Evolutionary conservation across 2,329 filamentous ascomycete genomes (phyloP), one percentile per base, ranked within the genome.

Genomic region (Periconia sp.): DNA sequence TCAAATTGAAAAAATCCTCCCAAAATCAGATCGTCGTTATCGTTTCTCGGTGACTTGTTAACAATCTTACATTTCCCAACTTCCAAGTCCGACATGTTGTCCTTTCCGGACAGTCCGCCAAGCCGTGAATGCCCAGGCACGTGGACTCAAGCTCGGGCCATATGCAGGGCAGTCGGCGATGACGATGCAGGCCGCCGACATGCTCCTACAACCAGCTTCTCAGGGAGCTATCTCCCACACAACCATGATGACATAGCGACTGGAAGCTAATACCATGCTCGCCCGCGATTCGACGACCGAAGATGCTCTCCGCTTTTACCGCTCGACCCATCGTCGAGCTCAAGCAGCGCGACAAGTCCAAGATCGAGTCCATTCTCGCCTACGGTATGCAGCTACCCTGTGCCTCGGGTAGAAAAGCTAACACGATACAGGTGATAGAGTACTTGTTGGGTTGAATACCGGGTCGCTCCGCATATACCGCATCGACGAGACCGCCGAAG

Each of bases 321-420:
- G 92, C 94, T 77, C 88, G 89, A 66, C 89, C 92, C 54, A 92
- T 99, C 70, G 88, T 97, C 79, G 94, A 99, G 88, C 87, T 99
- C 64, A 92, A 88, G 76, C 85, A 86, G 72, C 87, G 89, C 72
- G 92, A 97, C 83, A 96, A 95, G 78, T 95, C 89, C 56, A 94
- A 88, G 78, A 96, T 99, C 73, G 94, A 99, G 75, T 94, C 89
- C 36, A 89, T 99, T 56, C 81, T 97, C 34, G 89, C 92, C 49
- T 89, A 96, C 73, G 91, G 88, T 89, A 79, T 44, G 72, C 12
- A 22, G 36, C 32, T 17, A 26, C 23, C 23, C 35, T 15, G 24
- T 10, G 11, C 15, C 13, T 34, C 50, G 41, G 17, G 11, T n/a
- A 15, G 25, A 15, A 17, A 25, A 25, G n/a, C 59, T 68, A 43